A percentile compares a stretch with the other conserved stretches of the same genome.
phyloP scores from a whole-genome alignment of 441 rosid genomes.

The Euphorbia schlechtendalii region DNA sequence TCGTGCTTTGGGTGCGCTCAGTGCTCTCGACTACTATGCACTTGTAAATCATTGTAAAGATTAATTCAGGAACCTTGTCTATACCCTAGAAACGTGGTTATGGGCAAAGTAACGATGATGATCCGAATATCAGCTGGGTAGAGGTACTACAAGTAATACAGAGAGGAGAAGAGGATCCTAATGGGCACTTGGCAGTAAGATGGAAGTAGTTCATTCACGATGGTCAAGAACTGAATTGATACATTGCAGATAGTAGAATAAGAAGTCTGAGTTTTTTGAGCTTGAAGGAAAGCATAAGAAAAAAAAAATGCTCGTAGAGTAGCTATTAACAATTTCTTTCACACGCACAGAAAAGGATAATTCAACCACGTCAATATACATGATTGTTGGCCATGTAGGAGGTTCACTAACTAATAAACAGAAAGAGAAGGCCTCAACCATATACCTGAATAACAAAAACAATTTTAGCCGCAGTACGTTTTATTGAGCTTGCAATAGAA shows the following conservation, averaged over 20 bases:
- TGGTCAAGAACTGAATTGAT: no score
- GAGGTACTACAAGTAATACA: no score
- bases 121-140: neutral
- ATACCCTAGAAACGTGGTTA: no score
- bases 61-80: neutral
- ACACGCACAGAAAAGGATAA: neutral
- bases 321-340: neutral
- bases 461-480: constrained; percentile 65
- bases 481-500: constrained; percentile 73
- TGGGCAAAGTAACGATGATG: neutral
- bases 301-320: neutral
- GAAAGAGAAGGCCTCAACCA: neutral
- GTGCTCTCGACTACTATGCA: no score
- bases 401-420: neutral
- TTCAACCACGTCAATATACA: neutral
- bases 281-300: no score
- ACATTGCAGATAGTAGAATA: no score
- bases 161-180: neutral
- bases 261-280: neutral
- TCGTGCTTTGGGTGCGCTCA: no score
- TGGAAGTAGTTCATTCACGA: neutral
- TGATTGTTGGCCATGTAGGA: constrained; percentile 8
- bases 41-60: neutral
- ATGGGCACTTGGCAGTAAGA: neutral
- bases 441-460: constrained; percentile 86